Evolutionary conservation across 179 eudicot genomes (phyloP).

Genomic region (Amaranthus tricolor): DNA sequence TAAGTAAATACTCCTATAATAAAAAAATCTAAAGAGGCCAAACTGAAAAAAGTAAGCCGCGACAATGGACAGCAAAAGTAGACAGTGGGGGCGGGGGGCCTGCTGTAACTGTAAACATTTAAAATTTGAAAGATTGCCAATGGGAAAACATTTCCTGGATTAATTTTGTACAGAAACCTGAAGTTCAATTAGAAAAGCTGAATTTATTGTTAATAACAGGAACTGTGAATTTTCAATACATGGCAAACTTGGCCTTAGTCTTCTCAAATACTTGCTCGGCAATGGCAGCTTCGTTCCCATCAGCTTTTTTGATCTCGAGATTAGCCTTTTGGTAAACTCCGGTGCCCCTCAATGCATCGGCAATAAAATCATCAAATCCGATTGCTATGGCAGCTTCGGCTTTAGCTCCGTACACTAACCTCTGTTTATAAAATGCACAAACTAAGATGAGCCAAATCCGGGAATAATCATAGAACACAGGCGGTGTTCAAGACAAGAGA

Average conservation of each 20-base stretch:
- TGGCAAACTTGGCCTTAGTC: constrained; percentile 70
- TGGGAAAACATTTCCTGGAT: not conserved
- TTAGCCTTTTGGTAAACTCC: constrained; percentile 85
- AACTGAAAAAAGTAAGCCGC: too few relatives aligned
- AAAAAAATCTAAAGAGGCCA: not conserved
- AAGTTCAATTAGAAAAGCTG: constrained; percentile 17
- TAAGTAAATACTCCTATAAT: too few relatives aligned
- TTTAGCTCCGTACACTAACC: constrained; percentile 95
- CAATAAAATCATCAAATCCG: constrained; percentile 89
- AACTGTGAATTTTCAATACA: constrained; percentile 39
- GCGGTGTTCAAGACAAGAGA: not conserved
- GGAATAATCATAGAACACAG: not conserved
- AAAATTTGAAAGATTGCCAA: constrained; percentile 8
- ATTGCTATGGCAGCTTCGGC: constrained; percentile 96
- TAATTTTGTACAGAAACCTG: constrained; percentile 20
- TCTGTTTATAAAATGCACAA: constrained; percentile 35
- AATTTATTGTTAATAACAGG: constrained; percentile 18
- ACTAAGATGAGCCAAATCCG: not conserved
- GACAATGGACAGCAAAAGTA: too few relatives aligned
- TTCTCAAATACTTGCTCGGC: constrained; percentile 97
- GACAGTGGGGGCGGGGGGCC: too few relatives aligned
- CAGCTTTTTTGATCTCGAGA: constrained; percentile 87
- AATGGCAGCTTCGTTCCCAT: constrained; percentile 63
- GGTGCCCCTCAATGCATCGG: constrained; percentile 92
- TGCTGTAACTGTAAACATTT: not conserved